Conservation (phyloP, 495 filamentous ascomycete genomes). For the Acidomyces sp. region DNA sequence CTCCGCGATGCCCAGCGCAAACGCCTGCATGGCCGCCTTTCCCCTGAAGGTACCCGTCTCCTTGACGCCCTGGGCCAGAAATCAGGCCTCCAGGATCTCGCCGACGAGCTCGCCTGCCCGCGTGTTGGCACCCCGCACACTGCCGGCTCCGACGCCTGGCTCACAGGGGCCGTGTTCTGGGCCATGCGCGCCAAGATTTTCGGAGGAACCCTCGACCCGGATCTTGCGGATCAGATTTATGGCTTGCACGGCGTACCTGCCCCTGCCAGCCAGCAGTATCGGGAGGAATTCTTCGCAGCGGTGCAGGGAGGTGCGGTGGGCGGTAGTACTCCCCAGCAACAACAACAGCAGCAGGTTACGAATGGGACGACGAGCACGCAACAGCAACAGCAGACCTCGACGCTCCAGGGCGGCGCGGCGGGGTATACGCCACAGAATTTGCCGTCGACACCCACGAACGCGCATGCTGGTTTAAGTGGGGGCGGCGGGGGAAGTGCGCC, state of each 20-base stretch:
- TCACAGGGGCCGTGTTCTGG: conserved; percentile 53
- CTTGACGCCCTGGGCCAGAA: conserved; percentile 71
- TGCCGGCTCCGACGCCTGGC: conserved; percentile 77
- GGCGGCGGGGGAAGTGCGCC: too few relatives aligned
- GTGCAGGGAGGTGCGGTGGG: too few relatives aligned
- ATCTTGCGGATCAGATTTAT: conserved; percentile 88
- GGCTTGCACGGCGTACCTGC: conserved; percentile 58
- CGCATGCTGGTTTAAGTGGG: conserved; percentile 26
- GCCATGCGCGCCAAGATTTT: conserved; percentile 51
- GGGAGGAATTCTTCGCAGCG: conserved; percentile 27
- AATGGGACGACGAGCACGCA: conserved; percentile 3
- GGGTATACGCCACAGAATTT: conserved; percentile 13
- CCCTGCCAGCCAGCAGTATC: conserved; percentile 33
- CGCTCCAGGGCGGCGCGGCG: conserved; percentile 11
- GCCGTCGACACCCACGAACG: conserved; percentile 28
- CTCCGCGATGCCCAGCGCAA: conserved; percentile 70
- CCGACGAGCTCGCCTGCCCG: conserved; percentile 80
- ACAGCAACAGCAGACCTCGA: neutral
- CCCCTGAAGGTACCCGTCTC: conserved; percentile 50
- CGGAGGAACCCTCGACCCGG: conserved; percentile 70
- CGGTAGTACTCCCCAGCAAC: too few relatives aligned
- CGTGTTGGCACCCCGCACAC: conserved; percentile 76
- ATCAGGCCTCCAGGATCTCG: conserved; percentile 81
- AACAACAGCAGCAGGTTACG: conserved; percentile 11
- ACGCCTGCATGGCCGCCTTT: conserved; percentile 34